Evolutionary conservation across 768 basidiomycete species (phyloP), one percentile per base, ranked within the genome.

Genomic region (Trametes cinnabarina): DNA sequence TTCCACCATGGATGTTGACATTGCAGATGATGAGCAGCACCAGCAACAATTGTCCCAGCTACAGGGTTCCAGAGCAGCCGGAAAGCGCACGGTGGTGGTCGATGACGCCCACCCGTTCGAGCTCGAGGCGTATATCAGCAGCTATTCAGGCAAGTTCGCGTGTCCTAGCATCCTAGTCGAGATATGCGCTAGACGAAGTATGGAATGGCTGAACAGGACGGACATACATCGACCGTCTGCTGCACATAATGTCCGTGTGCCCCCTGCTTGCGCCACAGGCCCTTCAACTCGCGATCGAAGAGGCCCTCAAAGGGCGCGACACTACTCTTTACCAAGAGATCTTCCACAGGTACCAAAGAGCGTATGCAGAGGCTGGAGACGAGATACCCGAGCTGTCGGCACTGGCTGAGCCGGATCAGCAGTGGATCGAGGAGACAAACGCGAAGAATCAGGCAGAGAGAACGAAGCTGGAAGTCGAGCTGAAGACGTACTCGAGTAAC

Each of bases 401-500:
- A 6, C 66, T 85, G 26, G 78, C 82, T 5, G 67, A 73, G 42
- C 66, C 87, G 26, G 87, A 95, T 67, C 75, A 79, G 54, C 77
- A 75, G 11, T 97, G 93, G 94, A 72, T 84, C 17, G 90, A 94
- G 41, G 83, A 87, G 63, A 80, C 75, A 26, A 75, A 77, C 41
- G 77, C 81, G 59, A 84, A 80, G 71, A 92, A 90, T 66, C 75
- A 78, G 60, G 81, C 82, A n/a, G 92, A 95, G 68, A 79, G 78
- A 57, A 82, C 81, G n/a, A 92, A 88, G 70, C 76, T 97, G 57
- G 95, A 97, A 75, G 88, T 94, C 5, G 96, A 98, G 71, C 77
- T 98, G 68, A 95, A 94, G 82, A 92, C 89, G 11, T 98, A 98
- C 68, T 81, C 86, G 63, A 94, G 91, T 66, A 98, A 97, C 71